Evolutionary conservation across 176 grass and related monocot species (phyloP).

Genomic region (Paspalum vaginatum): DNA sequence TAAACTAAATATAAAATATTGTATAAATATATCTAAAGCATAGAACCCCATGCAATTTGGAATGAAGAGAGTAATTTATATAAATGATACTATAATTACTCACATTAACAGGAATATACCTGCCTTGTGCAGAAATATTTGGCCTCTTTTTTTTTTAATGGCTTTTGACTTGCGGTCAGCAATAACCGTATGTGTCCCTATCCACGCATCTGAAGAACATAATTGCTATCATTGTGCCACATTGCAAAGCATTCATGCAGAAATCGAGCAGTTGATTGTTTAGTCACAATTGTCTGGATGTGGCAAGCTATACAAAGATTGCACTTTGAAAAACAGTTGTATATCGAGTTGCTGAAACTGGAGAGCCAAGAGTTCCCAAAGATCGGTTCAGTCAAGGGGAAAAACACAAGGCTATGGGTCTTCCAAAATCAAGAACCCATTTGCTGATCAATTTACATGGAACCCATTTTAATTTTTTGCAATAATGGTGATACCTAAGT

Average conservation of each 20-base stretch:
- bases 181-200: neutral
- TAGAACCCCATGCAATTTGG: too few relatives aligned
- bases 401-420: too few relatives aligned
- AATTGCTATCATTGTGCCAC: conserved; percentile 10
- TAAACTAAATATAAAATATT: too few relatives aligned
- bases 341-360: neutral
- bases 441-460: too few relatives aligned
- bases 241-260: conserved; percentile 11
- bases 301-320: neutral
- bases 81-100: too few relatives aligned
- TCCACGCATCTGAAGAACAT: conserved; percentile 2
- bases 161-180: conserved; percentile 26
- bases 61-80: too few relatives aligned
- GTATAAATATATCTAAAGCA: too few relatives aligned
- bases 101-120: conserved; percentile 35
- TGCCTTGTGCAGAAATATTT: conserved; percentile 34
- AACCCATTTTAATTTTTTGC: too few relatives aligned
- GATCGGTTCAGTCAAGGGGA: neutral
- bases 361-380: neutral
- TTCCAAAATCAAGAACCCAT: too few relatives aligned
- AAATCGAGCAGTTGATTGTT: neutral
- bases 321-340: neutral
- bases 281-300: neutral
- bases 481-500: too few relatives aligned
- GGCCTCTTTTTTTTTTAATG: too few relatives aligned